A percentile compares a stretch with the other conserved stretches of the same genome.
These are phyloP conservation scores for Lachnellula cervina DNA, from an alignment of 2,329 filamentous ascomycete species.

Conservation along the genomic window DNA sequence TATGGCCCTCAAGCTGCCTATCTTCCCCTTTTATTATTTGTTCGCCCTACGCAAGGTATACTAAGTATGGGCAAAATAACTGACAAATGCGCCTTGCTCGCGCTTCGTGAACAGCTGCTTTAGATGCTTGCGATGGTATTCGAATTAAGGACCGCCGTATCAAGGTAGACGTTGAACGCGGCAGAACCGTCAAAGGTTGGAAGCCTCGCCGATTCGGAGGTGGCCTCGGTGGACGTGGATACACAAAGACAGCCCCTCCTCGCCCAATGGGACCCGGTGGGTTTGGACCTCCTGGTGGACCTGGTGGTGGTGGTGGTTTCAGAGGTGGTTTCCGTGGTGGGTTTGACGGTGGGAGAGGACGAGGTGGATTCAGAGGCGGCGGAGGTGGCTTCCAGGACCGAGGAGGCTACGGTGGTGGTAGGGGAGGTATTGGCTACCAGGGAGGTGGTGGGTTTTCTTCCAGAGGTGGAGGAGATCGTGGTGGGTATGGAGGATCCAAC, in stretches of 20 bases:
- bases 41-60: slow-evolving; percentile 37
- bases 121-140: slow-evolving; percentile 80
- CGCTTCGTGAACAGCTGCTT: slow-evolving; percentile 70
- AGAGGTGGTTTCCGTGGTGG: slow-evolving; percentile 12
- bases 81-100: slow-evolving; percentile 62
- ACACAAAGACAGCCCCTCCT: slow-evolving; percentile 74
- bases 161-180: slow-evolving; percentile 92
- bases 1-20: slow-evolving; percentile 32
- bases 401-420: slow-evolving; percentile 27
- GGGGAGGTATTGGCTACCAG: slow-evolving; percentile 32
- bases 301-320: slow-evolving; percentile 49
- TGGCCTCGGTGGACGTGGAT: slow-evolving; percentile 85
- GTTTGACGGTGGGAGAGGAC: slow-evolving; percentile 38
- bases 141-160: slow-evolving; percentile 89
- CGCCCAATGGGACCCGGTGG: slow-evolving; percentile 63
- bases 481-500: slow-evolving; percentile 34
- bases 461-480: slow-evolving; percentile 24
- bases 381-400: slow-evolving; percentile 28
- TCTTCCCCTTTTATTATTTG: slow-evolving; percentile 32
- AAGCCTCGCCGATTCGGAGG: slow-evolving; percentile 86
- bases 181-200: slow-evolving; percentile 91
- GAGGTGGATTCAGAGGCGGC: slow-evolving; percentile 42
- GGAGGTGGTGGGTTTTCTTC: slow-evolving; percentile 27
- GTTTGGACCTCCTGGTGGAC: slow-evolving; percentile 46
- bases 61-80: slow-evolving; percentile 57